phyloP scores from a whole-genome alignment of 352 stramenopile species.

The Phytopythium ostracodes region DNA sequence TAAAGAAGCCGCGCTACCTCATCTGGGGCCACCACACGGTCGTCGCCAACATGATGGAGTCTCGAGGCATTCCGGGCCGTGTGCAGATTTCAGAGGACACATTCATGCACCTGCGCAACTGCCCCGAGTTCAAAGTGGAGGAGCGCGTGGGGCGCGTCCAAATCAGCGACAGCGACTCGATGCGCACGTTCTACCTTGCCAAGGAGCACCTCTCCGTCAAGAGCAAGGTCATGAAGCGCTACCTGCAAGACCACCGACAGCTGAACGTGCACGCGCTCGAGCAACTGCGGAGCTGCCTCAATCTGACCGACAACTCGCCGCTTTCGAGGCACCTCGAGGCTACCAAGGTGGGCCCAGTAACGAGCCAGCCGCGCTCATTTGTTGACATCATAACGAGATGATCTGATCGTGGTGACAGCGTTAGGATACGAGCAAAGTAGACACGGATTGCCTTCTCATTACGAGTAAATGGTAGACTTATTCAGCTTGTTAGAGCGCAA shows the following conservation, averaged over 20 bases:
- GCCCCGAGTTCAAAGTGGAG: slow-evolving; percentile 50
- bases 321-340: slow-evolving; percentile 46
- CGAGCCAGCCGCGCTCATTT: slow-evolving; percentile 16
- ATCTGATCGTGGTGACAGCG: slow-evolving; percentile 10
- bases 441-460: not conserved
- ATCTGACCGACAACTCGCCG: slow-evolving; percentile 45
- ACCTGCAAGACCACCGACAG: slow-evolving; percentile 32
- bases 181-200: slow-evolving; percentile 46
- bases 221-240: slow-evolving; percentile 39
- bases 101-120: slow-evolving; percentile 44
- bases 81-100: slow-evolving; percentile 68
- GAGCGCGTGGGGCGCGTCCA: slow-evolving; percentile 40
- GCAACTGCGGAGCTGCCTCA: slow-evolving; percentile 47
- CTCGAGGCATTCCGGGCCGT: slow-evolving; percentile 39
- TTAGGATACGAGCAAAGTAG: slow-evolving; percentile 1
- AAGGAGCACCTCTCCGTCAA: slow-evolving; percentile 46
- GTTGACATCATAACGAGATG: slow-evolving; percentile 35
- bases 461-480: not conserved
- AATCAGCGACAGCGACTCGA: slow-evolving; percentile 51
- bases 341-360: slow-evolving; percentile 10
- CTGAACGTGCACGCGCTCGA: slow-evolving; percentile 39
- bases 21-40: slow-evolving; percentile 82
- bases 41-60: slow-evolving; percentile 81
- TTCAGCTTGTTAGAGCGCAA: not conserved
- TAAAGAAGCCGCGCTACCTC: slow-evolving; percentile 84